Evolutionary conservation across 306 rosid species (phyloP), one percentile per base, ranked within the genome.

Genomic region (Boehmeria nivea): DNA sequence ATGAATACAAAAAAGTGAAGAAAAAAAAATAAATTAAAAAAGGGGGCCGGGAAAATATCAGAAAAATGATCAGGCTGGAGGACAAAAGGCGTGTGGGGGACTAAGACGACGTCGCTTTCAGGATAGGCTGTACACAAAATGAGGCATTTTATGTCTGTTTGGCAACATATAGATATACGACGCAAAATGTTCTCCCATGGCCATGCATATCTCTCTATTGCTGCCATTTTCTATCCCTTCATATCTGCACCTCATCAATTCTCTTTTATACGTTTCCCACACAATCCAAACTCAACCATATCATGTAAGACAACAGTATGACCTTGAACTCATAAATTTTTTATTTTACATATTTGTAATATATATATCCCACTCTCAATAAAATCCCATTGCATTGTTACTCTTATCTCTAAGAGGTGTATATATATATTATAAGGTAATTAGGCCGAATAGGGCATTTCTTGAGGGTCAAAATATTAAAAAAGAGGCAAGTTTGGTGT

Each of bases 51-150:
- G 4, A 21, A 57, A 16, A 44, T 43, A 59, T 59, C 18, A 59
- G 52, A 59, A 40, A 40, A 40, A 26, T 28, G 1, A 53, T 55
- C 50, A 40, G 50, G 62, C 50, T 25, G 5, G 42, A 28, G 13
- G 64, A 43, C 42, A 59, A 59, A 59, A 59, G 31, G 39, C 17
- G 60, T 26, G 46, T 20, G 46, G 64, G 64, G 64, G 53, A 26
- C 64, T 44, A 37, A 38, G 13, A 55, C 12, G 38, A 24, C n/a
- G 17, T 44, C 52, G 42, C 39, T 26, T 4, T 43, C 62, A 57
- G 25, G 31, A 21, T 44, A 20, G 40, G 16, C 64, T 59, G 53
- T 43, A 31, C 26, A 44, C n/a, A 14, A n/a, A 40, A 40, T 11
- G 15, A 11, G 14, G 24, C 51, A 31, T 59, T 59, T 28, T 13